phyloP scores from a whole-genome alignment of 2,329 filamentous ascomycete genomes.

The Aspergillus tanneri region DNA sequence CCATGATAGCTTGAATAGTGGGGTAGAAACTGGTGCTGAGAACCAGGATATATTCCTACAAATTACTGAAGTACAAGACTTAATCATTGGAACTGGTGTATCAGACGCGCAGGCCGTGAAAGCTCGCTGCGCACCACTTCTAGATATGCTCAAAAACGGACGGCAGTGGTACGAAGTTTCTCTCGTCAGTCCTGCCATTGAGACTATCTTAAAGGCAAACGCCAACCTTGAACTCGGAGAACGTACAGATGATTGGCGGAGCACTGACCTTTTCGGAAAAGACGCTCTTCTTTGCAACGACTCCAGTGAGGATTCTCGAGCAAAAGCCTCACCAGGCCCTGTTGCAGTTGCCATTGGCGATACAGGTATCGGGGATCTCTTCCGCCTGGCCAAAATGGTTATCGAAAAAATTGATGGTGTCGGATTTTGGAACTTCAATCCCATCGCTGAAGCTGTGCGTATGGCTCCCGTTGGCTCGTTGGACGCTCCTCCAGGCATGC shows the following conservation, averaged over 20 bases:
- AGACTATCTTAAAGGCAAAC: slow-evolving; percentile 35
- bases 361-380: slow-evolving; percentile 28
- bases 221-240: slow-evolving; percentile 35
- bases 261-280: slow-evolving; percentile 30
- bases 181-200: slow-evolving; percentile 37
- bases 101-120: slow-evolving; percentile 27
- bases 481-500: neutral
- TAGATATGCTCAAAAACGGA: slow-evolving; percentile 33
- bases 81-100: slow-evolving; percentile 26
- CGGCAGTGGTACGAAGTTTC: slow-evolving; percentile 43
- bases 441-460: neutral
- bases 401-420: slow-evolving; percentile 41
- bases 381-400: slow-evolving; percentile 32
- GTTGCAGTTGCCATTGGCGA: slow-evolving; percentile 29
- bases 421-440: slow-evolving; percentile 31
- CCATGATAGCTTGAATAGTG: neutral
- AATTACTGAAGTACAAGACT: slow-evolving; percentile 41
- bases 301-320: too few species aligned
- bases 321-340: slow-evolving; percentile 5
- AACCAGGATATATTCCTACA: slow-evolving; percentile 33
- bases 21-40: slow-evolving; percentile 12
- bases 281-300: slow-evolving; percentile 20
- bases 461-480: neutral
- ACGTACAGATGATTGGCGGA: slow-evolving; percentile 31
- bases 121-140: slow-evolving; percentile 24